Evolutionary conservation across 2,329 filamentous ascomycete genomes (phyloP).

Genomic region (Fusarium haematococcum): DNA sequence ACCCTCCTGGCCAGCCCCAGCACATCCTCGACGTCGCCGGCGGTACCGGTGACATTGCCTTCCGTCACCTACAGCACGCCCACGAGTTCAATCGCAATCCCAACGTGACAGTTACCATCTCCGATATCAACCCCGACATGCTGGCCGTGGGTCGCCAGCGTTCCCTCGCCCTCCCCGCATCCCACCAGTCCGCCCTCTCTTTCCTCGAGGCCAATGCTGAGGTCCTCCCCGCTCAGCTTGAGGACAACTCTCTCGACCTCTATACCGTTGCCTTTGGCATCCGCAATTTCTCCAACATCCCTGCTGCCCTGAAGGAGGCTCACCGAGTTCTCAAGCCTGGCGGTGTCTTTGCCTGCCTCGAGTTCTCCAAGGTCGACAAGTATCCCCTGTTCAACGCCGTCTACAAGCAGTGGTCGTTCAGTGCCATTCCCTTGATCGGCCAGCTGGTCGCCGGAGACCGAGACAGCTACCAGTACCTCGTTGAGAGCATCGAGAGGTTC

Average conservation of each 20-base stretch:
- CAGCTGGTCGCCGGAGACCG: slow-evolving; percentile 94
- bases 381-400: slow-evolving; percentile 82
- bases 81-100: slow-evolving; percentile 82
- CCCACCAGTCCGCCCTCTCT: slow-evolving; percentile 68
- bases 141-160: slow-evolving; percentile 87
- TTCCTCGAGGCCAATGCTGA: slow-evolving; percentile 96
- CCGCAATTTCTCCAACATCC: slow-evolving; percentile 95
- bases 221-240: slow-evolving; percentile 71
- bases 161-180: slow-evolving; percentile 67
- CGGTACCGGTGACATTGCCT: slow-evolving; percentile 97
- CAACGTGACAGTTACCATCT: slow-evolving; percentile 86
- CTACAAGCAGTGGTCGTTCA: slow-evolving; percentile 97
- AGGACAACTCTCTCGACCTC: slow-evolving; percentile 82
- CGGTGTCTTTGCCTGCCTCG: slow-evolving; percentile 94
- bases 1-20: slow-evolving; percentile 60
- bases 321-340: slow-evolving; percentile 92
- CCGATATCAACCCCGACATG: slow-evolving; percentile 98
- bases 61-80: slow-evolving; percentile 92
- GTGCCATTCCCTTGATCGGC: slow-evolving; percentile 93
- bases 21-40: slow-evolving; percentile 96
- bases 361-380: slow-evolving; percentile 87
- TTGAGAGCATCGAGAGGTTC: slow-evolving; percentile 96
- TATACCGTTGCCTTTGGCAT: slow-evolving; percentile 99
- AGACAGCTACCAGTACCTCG: slow-evolving; percentile 97
- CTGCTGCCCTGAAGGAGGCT: slow-evolving; percentile 83